These are phyloP conservation scores for Pyrenula aspistea DNA, from an alignment of 495 filamentous ascomycete genomes.

Conservation along the genomic window DNA sequence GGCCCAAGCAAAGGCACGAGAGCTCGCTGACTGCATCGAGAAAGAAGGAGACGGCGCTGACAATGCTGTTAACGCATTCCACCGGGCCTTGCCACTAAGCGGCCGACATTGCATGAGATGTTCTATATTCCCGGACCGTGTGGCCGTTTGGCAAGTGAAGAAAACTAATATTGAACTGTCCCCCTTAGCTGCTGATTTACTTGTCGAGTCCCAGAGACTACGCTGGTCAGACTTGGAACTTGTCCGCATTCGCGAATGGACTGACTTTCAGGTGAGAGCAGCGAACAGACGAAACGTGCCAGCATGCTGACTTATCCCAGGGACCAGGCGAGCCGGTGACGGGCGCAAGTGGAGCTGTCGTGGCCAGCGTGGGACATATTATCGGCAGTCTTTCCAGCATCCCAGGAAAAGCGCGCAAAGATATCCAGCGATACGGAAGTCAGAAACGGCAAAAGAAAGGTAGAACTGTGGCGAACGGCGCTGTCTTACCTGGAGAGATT, in stretches of 20 bases:
- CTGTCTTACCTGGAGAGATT: background rate
- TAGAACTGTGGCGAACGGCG: background rate
- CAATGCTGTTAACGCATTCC: slow-evolving; percentile 61
- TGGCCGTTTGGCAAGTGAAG: slow-evolving; percentile 58
- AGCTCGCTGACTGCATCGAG: slow-evolving; percentile 49
- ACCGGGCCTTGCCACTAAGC: slow-evolving; percentile 45
- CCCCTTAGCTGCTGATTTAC: slow-evolving; percentile 52
- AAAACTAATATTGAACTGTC: slow-evolving; percentile 39
- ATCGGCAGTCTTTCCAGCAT: background rate
- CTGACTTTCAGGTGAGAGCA: background rate
- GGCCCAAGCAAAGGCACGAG: slow-evolving; percentile 39
- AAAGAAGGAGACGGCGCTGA: slow-evolving; percentile 54
- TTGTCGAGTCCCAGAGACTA: slow-evolving; percentile 50
- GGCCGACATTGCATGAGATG: slow-evolving; percentile 46
- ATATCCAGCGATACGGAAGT: background rate
- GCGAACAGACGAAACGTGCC: slow-evolving; percentile 12
- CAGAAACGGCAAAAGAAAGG: background rate
- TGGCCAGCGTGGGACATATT: slow-evolving; percentile 10
- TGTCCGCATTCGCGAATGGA: slow-evolving; percentile 15
- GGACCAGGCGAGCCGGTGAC: slow-evolving; percentile 28
- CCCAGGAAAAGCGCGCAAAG: background rate
- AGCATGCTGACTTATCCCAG: slow-evolving; percentile 19
- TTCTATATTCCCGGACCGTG: slow-evolving; percentile 46
- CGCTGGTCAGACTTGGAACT: slow-evolving; percentile 16
- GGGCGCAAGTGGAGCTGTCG: slow-evolving; percentile 25